phyloP scores from a whole-genome alignment of 2,329 filamentous ascomycete species.

The Colletotrichum aenigma region DNA sequence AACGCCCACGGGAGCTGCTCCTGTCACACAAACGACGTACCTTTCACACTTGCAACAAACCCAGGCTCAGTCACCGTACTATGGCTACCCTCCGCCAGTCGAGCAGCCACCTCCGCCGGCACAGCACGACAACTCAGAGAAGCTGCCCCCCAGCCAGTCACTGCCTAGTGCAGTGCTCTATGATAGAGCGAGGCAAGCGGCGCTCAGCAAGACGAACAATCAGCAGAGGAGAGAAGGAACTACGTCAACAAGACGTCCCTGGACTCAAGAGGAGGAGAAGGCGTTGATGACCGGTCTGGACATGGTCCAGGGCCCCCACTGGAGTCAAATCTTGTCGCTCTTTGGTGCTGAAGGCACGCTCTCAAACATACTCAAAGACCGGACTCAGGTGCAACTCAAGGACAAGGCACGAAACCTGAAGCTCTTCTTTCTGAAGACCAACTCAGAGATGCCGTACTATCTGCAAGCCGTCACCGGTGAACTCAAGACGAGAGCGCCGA shows the following conservation, averaged over 20 bases:
- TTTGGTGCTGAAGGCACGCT: conserved; percentile 82
- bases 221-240: conserved; percentile 61
- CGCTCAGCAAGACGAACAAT: conserved; percentile 59
- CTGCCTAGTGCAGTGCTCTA: conserved; percentile 61
- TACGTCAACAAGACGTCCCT: conserved; percentile 74
- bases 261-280: conserved; percentile 89
- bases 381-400: conserved; percentile 90
- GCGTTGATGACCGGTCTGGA: conserved; percentile 88
- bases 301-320: conserved; percentile 87
- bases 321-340: conserved; percentile 87
- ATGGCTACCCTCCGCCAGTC: conserved; percentile 21
- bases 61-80: conserved; percentile 23
- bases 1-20: conserved; percentile 32
- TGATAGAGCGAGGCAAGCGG: conserved; percentile 63
- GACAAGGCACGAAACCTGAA: conserved; percentile 92
- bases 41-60: conserved; percentile 42
- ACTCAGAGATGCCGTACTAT: conserved; percentile 88
- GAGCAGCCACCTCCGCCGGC: conserved; percentile 27
- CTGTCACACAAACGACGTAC: conserved; percentile 38
- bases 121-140: conserved; percentile 35
- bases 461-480: conserved; percentile 88
- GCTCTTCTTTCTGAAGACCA: conserved; percentile 89
- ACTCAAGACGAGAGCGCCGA: conserved; percentile 82
- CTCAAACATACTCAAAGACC: conserved; percentile 83
- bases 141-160: conserved; percentile 60